Conservation (phyloP, 306 rosid species). For the Hippophae tibetana region DNA sequence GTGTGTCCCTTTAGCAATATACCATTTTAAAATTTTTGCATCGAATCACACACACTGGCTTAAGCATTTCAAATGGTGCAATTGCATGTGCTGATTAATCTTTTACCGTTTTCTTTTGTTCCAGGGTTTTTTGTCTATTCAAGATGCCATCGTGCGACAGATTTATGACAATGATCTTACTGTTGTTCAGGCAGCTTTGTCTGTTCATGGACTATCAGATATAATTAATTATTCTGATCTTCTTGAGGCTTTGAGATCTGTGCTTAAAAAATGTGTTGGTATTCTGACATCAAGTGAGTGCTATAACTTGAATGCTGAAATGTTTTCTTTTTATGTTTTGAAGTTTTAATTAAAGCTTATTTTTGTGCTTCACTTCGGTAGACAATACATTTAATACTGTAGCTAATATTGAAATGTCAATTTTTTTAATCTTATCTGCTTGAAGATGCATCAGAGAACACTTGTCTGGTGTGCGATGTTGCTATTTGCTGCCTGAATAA, state of each 20-base stretch:
- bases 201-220: conserved; percentile 48
- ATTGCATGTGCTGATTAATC: not conserved
- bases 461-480: conserved; percentile 42
- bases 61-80: not conserved
- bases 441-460: conserved; percentile 52
- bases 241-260: conserved; percentile 43
- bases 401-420: not conserved
- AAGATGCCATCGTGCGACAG: conserved; percentile 63
- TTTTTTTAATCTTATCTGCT: conserved; percentile 1
- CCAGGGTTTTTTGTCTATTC: conserved; percentile 56
- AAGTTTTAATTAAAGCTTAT: not conserved
- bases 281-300: conserved; percentile 47
- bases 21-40: too few relatives aligned
- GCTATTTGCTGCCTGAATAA: conserved; percentile 53
- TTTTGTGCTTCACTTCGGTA: not conserved
- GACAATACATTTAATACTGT: not conserved
- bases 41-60: not conserved
- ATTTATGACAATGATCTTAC: conserved; percentile 71
- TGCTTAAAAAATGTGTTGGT: conserved; percentile 51
- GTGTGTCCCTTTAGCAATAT: conserved; percentile 21
- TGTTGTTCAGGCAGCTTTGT: conserved; percentile 66
- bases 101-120: conserved; percentile 15
- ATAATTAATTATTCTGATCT: conserved; percentile 43
- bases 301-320: too few relatives aligned
- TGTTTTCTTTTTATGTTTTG: conserved; percentile 3